Base-by-base conservation (phyloP, 2,329 filamentous ascomycete genomes). In the Cryphonectria naterciae region DNA sequence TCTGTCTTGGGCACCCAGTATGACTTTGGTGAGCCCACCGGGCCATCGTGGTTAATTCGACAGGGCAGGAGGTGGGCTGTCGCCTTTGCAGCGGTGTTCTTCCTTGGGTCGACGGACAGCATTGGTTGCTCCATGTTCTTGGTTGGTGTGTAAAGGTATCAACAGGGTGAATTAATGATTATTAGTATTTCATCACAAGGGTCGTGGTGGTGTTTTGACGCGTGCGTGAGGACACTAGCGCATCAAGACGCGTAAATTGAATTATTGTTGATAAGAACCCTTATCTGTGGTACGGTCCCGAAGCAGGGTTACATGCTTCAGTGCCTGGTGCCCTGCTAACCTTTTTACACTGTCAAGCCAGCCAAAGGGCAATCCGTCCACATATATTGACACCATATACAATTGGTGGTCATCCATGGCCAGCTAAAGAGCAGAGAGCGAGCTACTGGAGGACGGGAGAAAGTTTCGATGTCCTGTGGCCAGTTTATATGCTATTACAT, bases 31-130 rank as follows among this genome's bases (percentile, higher is more conserved):
- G 89, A 84, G 66, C 90, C 87, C 68, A 95, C 84, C 1, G 89
- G 85, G 1, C 95, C 95, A 75, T 92, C 89, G 80, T 97, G 91
- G 76, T 95, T 87, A 77, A 98, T 89, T 68, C 89, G 88, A 76
- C 93, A 96, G 4, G 95, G 94, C 19, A 98, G 85, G 28, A 97
- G 83, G 77, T 97, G 91, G 4, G 91, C 88, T 0, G 85, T 88
- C 68, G 84, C 84, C 71, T 85, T 84, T 28, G 70, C 60, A 2
- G 70, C 70, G 7, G 71, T 68, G 2, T 75, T 68, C 35, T 74
- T 69, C 6, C 76, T 73, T n/a, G 74, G 68, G 35, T 79, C 77
- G 41, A 87, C 77, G 4, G 77, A 76, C 37, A 87, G 79, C 22
- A 86, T 85, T 52, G 82, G 79, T 70, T 81, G 80, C 8, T 81